These are phyloP conservation scores for Cryptosporidium meleagridis DNA, from an alignment of 169 alveolate species.

Conservation along the genomic window DNA sequence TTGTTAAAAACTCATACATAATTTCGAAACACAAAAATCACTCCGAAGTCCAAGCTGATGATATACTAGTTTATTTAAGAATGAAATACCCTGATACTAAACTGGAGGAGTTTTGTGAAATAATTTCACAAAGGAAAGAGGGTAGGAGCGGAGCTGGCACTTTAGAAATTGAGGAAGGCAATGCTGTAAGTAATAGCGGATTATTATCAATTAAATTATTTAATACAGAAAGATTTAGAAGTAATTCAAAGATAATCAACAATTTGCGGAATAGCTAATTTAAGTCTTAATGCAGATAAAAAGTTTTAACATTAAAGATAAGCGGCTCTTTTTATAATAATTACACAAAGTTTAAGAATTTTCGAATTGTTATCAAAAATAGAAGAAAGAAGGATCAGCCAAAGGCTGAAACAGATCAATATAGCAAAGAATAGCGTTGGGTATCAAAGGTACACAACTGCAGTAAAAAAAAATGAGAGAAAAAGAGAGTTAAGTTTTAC, in stretches of 20 bases:
- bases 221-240: background rate
- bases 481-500: background rate
- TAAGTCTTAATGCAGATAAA: background rate
- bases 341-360: background rate
- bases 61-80: conserved; percentile 44
- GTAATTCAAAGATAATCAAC: background rate
- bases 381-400: conserved; percentile 59
- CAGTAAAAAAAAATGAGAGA: conserved; percentile 58
- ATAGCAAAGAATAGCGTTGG: conserved; percentile 57
- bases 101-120: conserved; percentile 42
- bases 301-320: background rate
- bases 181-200: background rate
- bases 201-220: background rate
- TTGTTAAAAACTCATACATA: conserved; percentile 12
- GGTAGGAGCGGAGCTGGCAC: background rate
- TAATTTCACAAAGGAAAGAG: background rate
- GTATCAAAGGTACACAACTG: conserved; percentile 53
- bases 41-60: conserved; percentile 34
- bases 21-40: conserved; percentile 30
- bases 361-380: conserved; percentile 5
- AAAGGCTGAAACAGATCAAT: conserved; percentile 72
- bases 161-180: background rate
- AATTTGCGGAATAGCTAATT: too few relatives aligned
- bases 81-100: conserved; percentile 35
- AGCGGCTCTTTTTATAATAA: background rate